Evolutionary conservation across 768 basidiomycete species (phyloP), one percentile per base, ranked within the genome.

Genomic region (Gloeophyllum trabeum): DNA sequence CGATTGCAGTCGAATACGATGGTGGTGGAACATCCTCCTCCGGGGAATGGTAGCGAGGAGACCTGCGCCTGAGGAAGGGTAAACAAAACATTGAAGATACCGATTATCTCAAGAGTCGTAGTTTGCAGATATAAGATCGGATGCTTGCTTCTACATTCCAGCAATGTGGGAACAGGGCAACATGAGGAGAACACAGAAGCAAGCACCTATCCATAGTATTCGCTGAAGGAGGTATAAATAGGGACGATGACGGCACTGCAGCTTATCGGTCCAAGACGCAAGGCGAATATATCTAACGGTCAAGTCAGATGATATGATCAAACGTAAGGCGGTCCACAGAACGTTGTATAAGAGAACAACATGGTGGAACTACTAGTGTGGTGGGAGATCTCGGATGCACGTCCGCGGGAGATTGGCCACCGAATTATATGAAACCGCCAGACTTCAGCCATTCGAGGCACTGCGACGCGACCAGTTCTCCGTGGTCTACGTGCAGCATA

Each of bases 401-500:
- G 28, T 6, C 7, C 14, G 24, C 23, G 12, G 18, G 5, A 37
- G 6, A 7, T 5, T 36, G 13, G n/a, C 10, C 18, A 5, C 10
- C 13, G 21, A 3, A 24, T 42, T 19, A 44, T 35, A 48, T 16
- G 35, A 49, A 44, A 0, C 42, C 50, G 14, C 51, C 48, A 5
- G 35, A 35, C 4, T 32, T 2, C 35, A 75, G 56, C 74, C 73
- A 76, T 18, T 54, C 35, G 23, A 54, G 52, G 48, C 77, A 80
- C 32, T 73, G 69, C 18, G 52, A 47, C 24, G 72, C 76, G 2
- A 81, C 46, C 19, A 63, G 48, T 38, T 71, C 64, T 13, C 73
- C 60, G 48, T 82, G 74, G 54, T 70, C 77, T 79, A 39, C 20
- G 18, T 35, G 43, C 38, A 40, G 43, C 44, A 12, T 35, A 44